These are phyloP conservation scores for Boletus tomentosulus DNA, from an alignment of 768 basidiomycete genomes.

Conservation along the genomic window DNA sequence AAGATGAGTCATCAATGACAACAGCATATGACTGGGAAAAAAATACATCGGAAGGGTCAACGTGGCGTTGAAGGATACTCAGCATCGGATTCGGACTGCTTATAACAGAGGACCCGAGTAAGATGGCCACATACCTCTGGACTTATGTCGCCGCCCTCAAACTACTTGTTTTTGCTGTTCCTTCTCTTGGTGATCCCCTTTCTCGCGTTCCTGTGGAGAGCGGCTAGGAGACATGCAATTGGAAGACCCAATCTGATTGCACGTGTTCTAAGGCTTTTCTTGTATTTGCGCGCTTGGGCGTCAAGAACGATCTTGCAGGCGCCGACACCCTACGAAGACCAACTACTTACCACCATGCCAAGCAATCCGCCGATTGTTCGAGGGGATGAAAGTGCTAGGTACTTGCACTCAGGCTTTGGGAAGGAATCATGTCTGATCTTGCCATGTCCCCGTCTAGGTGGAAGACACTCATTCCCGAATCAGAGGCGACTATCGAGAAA, in stretches of 20 bases:
- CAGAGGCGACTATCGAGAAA: conserved; percentile 5
- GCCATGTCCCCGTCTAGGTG: conserved; percentile 8
- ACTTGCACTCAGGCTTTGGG: not conserved
- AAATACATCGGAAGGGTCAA: not conserved
- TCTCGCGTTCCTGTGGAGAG: not conserved
- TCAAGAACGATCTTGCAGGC: not conserved
- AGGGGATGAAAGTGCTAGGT: conserved; percentile 16
- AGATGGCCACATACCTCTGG: not conserved
- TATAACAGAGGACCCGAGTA: conserved; percentile 10
- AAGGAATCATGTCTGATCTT: conserved; percentile 2
- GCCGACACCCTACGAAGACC: conserved; percentile 2
- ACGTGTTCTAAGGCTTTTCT: conserved; percentile 12
- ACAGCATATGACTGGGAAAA: not conserved
- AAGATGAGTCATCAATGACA: not conserved
- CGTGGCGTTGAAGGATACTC: conserved; percentile 1
- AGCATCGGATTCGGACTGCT: not conserved
- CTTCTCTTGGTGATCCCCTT: conserved; percentile 7
- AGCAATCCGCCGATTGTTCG: not conserved
- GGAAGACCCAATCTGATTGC: conserved; percentile 3
- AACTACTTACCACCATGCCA: conserved; percentile 7
- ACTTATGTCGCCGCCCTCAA: conserved; percentile 7
- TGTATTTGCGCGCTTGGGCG: conserved; percentile 6
- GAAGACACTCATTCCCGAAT: conserved; percentile 9
- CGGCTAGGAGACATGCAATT: not conserved
- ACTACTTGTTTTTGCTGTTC: conserved; percentile 16